Conservation (phyloP, 2,329 filamentous ascomycete genomes). For the Cladorrhinum sp. region DNA sequence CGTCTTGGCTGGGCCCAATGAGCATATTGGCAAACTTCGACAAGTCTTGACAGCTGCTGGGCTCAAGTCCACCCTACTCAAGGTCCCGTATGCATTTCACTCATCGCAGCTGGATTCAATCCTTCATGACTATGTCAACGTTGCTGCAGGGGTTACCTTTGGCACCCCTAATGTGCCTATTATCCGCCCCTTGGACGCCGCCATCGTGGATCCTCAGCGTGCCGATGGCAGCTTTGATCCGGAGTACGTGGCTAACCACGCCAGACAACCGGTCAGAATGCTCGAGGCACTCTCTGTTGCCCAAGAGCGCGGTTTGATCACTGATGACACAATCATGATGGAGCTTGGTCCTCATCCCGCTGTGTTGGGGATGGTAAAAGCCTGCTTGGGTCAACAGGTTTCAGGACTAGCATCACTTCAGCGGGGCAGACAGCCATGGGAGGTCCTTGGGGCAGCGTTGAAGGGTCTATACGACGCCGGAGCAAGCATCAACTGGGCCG, state of each 20-base stretch:
- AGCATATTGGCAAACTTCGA: conserved; percentile 44
- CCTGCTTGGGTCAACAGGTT: background rate
- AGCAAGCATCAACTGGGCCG: conserved; percentile 42
- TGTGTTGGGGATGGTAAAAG: conserved; percentile 5
- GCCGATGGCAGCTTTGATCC: conserved; percentile 56
- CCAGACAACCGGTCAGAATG: conserved; percentile 67
- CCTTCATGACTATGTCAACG: conserved; percentile 52
- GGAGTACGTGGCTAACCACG: conserved; percentile 60
- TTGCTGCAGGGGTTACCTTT: conserved; percentile 38
- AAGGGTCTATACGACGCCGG: conserved; percentile 5
- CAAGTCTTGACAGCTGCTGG: conserved; percentile 29
- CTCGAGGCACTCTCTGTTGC: conserved; percentile 46
- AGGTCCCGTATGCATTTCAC: conserved; percentile 52
- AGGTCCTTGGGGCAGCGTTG: background rate
- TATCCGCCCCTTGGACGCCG: conserved; percentile 63
- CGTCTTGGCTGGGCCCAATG: conserved; percentile 54
- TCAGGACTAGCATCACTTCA: background rate
- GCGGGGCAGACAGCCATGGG: background rate
- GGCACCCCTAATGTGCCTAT: conserved; percentile 52
- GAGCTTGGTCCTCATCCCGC: conserved; percentile 6
- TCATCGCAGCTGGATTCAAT: conserved; percentile 52
- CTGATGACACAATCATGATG: background rate
- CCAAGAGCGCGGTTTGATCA: conserved; percentile 43
- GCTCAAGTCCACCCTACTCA: conserved; percentile 43
- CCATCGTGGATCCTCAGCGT: conserved; percentile 37